phyloP scores from a whole-genome alignment of 306 rosid species.

The Trifolium subterraneum region DNA sequence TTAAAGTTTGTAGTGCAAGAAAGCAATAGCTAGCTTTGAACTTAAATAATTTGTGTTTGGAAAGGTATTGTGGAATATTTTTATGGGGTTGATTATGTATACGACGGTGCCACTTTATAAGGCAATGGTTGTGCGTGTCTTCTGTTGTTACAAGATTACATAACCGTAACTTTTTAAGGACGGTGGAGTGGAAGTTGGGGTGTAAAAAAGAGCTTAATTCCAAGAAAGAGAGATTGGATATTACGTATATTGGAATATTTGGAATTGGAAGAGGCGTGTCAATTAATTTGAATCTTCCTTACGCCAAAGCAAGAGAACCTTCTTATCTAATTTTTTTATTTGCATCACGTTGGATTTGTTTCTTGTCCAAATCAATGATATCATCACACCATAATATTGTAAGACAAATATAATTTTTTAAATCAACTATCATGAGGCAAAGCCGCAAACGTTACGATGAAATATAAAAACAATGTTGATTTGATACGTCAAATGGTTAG shows the following conservation, averaged over 20 bases:
- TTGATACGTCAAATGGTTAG: background rate
- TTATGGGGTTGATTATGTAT: background rate
- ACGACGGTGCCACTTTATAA: conserved; percentile 9
- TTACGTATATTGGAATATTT: conserved; percentile 10
- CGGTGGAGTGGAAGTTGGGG: conserved; percentile 45
- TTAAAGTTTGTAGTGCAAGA: background rate
- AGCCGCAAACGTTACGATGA: conserved; percentile 18
- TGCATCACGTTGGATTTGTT: conserved; percentile 30
- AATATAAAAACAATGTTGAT: conserved; percentile 6
- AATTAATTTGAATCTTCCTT: conserved; percentile 20
- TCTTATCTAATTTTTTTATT: conserved; percentile 20
- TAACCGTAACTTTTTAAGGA: background rate
- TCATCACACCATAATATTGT: background rate
- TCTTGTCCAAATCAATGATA: background rate
- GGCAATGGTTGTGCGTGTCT: too few species aligned
- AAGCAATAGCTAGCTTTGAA: background rate
- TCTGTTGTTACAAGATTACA: background rate
- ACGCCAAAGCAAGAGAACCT: conserved; percentile 40
- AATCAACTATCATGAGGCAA: background rate
- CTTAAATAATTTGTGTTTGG: background rate
- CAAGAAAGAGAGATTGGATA: conserved; percentile 31
- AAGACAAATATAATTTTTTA: background rate
- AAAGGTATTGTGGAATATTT: conserved; percentile 1
- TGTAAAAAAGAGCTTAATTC: conserved; percentile 19
- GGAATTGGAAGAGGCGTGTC: conserved; percentile 10